Evolutionary conservation across 306 rosid species (phyloP).

Genomic region (Cicer chorassanicum): DNA sequence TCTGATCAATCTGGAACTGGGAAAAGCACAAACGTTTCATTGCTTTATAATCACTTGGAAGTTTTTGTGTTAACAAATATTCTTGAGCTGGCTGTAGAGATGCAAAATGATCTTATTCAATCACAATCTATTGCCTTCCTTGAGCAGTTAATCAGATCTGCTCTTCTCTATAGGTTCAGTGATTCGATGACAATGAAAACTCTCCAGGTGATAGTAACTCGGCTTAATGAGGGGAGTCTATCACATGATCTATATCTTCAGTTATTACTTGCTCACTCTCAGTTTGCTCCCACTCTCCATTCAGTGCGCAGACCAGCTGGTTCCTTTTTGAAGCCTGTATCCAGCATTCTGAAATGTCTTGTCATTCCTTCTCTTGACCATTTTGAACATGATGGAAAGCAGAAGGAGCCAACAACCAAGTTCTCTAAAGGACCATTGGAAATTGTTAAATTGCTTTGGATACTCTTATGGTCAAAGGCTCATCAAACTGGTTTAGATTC

Average conservation of each 20-base stretch:
- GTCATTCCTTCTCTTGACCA: constrained; percentile 55
- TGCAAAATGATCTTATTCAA: constrained; percentile 59
- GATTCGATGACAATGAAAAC: constrained; percentile 69
- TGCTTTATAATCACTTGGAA: constrained; percentile 66
- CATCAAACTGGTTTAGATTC: constrained; percentile 52
- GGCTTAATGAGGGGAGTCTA: constrained; percentile 63
- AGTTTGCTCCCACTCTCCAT: constrained; percentile 71
- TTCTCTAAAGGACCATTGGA: constrained; percentile 58
- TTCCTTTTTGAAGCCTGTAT: constrained; percentile 67
- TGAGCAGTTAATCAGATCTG: constrained; percentile 67
- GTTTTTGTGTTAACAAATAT: constrained; percentile 61
- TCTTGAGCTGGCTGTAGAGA: constrained; percentile 59
- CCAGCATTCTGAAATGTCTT: constrained; percentile 75
- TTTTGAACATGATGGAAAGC: constrained; percentile 46
- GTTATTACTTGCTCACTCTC: constrained; percentile 85
- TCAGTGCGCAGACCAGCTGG: constrained; percentile 58
- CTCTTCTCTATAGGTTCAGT: constrained; percentile 76
- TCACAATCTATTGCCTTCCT: constrained; percentile 66
- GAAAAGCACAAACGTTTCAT: constrained; percentile 48
- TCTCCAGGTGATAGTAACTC: constrained; percentile 57
- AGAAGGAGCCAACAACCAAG: constrained; percentile 41
- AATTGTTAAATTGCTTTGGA: constrained; percentile 67
- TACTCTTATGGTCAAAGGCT: constrained; percentile 52
- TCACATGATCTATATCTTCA: constrained; percentile 64
- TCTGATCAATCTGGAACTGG: constrained; percentile 53